Base-by-base conservation (phyloP, 768 basidiomycete species). In the Lactarius pseudohatsudake region DNA sequence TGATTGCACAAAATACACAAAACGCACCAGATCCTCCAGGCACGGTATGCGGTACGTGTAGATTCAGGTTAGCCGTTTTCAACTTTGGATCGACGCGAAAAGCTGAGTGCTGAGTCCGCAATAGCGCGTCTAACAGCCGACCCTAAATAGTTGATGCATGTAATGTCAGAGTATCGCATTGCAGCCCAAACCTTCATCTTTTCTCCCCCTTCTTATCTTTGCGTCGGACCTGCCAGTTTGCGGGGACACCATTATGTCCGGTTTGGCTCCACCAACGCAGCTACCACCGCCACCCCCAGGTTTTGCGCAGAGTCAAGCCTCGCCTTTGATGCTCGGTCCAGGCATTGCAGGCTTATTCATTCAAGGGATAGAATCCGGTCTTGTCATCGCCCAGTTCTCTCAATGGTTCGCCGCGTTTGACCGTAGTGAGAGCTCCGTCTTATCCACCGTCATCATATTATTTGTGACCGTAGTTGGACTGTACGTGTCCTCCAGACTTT, bases 401-500 rank as follows among this genome's bases (percentile, higher is more conserved):
- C 65, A 38, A 13, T 66, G 65, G 65, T 62, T 57, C 41, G 34
- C 38, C 15, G 13, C 43, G 2, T 5, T 36, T 11, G 55, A 58
- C 16, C 65, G 61, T 36, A 28, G 38, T 0, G 61, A 62, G 0
- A 34, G 30, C n/a, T 4, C 4, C 7, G 11, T 26, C 30, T 26
- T 62, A 16, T 40, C 47, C 16, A 16, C 13, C 11, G 2, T 63
- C 22, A 15, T 67, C 15, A 2, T 63, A 36, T 63, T 63, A 36
- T 63, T 59, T n/a, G 50, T 59, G 34, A 63, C 66, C 5, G 2
- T 3, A 7, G 50, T 67, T 10, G 66, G 66, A 34, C n/a, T 67
- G 66, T 67, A 53, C 26, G 66, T 55, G 7, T 16, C 16, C 2
- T 28, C 22, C 28, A 3, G 16, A 28, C 1, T 41, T 43, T 22